Percentiles rank a stretch among this genome's conserved stretches.
Conservation (phyloP, 2,329 filamentous ascomycete species). For the Neofusicoccum kwambonambiense region DNA sequence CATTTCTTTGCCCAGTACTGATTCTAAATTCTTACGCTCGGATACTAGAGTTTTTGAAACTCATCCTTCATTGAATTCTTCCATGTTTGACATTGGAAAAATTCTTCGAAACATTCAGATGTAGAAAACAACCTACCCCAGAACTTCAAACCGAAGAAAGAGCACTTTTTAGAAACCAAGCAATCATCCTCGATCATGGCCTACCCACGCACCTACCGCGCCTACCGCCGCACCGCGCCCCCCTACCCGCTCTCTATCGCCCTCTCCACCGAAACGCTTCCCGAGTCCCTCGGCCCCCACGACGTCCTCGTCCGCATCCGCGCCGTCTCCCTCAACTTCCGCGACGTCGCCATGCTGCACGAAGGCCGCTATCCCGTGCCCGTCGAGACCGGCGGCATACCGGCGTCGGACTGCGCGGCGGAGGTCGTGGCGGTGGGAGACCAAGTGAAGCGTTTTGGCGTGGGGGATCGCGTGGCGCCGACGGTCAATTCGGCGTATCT, state of each 20-base stretch:
- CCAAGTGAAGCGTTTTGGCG: slow-evolving; percentile 21
- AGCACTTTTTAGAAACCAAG: too few relatives aligned
- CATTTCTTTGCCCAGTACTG: too few relatives aligned
- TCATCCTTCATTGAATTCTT: too few relatives aligned
- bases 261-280: slow-evolving; percentile 22
- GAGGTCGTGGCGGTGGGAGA: slow-evolving; percentile 27
- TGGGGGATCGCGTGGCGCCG: slow-evolving; percentile 29
- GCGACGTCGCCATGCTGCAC: slow-evolving; percentile 29
- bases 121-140: too few relatives aligned
- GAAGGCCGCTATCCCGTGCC: slow-evolving; percentile 21
- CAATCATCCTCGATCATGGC: not conserved
- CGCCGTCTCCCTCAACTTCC: slow-evolving; percentile 30
- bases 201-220: slow-evolving; percentile 20
- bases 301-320: slow-evolving; percentile 29
- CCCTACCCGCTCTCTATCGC: slow-evolving; percentile 18
- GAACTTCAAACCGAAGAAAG: too few relatives aligned
- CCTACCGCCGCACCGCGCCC: slow-evolving; percentile 24
- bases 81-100: too few relatives aligned
- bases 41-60: too few relatives aligned
- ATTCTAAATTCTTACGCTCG: too few relatives aligned
- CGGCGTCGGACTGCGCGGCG: slow-evolving; percentile 28
- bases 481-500: slow-evolving; percentile 14
- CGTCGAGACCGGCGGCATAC: slow-evolving; percentile 22
- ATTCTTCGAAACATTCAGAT: too few relatives aligned
- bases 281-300: slow-evolving; percentile 19